These are phyloP conservation scores for Sarocladiaceae sp. DNA, from an alignment of 2,329 filamentous ascomycete genomes.

Conservation along the genomic window DNA sequence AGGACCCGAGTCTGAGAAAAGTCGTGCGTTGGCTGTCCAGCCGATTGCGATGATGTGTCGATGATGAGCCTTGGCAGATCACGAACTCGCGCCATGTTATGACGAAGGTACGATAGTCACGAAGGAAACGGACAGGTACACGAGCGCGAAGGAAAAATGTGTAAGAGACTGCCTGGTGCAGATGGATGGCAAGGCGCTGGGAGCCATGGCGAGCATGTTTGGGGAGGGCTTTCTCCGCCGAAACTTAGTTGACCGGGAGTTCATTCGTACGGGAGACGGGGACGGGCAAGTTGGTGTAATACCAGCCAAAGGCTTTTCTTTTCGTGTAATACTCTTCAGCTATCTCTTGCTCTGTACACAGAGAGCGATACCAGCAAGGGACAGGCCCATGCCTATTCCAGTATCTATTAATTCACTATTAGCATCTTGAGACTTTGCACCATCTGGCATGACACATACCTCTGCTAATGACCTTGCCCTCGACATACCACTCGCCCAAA, in stretches of 20 bases:
- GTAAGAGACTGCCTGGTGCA: constrained; percentile 10
- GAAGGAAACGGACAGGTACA: neutral
- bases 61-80: neutral
- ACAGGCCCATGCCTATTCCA: constrained; percentile 73
- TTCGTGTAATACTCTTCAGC: neutral
- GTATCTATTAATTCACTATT: no score
- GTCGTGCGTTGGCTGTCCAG: constrained; percentile 50
- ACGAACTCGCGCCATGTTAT: neutral
- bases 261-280: neutral
- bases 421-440: neutral
- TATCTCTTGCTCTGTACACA: constrained; percentile 64
- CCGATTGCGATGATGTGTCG: constrained; percentile 27
- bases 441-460: constrained; percentile 46
- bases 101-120: neutral
- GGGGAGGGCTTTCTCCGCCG: no score
- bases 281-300: no score
- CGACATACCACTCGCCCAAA: constrained; percentile 89
- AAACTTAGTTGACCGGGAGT: neutral
- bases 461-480: constrained; percentile 80
- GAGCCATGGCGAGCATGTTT: neutral
- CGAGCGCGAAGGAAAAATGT: neutral
- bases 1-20: constrained; percentile 52
- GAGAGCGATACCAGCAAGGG: constrained; percentile 71
- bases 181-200: constrained; percentile 4
- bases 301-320: neutral